Base-by-base conservation (phyloP, 371 early-diverging fungal genomes). In the Lichtheimia ornata region DNA sequence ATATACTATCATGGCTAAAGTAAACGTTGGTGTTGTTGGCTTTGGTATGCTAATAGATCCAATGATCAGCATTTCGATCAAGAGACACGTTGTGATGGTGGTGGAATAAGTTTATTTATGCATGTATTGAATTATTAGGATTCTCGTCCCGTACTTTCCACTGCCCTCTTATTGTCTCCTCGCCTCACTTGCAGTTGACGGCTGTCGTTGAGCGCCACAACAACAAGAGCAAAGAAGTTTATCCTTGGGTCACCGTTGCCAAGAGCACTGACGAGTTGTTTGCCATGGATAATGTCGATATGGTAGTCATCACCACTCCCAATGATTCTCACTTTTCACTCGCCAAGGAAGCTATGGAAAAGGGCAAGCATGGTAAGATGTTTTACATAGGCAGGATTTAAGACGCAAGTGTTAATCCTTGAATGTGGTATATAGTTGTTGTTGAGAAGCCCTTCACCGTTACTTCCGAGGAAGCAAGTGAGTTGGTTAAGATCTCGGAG, bases 391-490 rank as follows among this genome's bases (percentile, higher is more conserved):
- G 43, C 0, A 30, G 42, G 30, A 0, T n/a, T 42, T 13, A 44
- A 45, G 15, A 0, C 3, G 5, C 57, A 50, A n/a, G 27, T 17
- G 22, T 30, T 25, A 27, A 18, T 20, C 1, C 2, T 28, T 2
- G 40, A 6, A 18, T 53, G 24, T 0, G 22, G 2, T 22, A 22
- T 7, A 30, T 55, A 77, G 79, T 88, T 27, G 74, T 92, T 44
- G 90, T 91, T 20, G 93, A 92, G 61, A 92, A 92, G 72, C 93
- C 93, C 24, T 90, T 91, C 63, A 84, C 90, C 0, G 76, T 87
- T 18, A 85, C 84, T 2, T 81, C 81, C 43, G 54, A 70, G 15
- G 86, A 91, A 67, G 91, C 87, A 18, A 72, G 77, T 11, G 78
- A 77, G 28, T 76, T 92, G 50, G 75, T 75, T 43, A 65, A 67